Base-by-base conservation (phyloP, 169 alveolate genomes). In the Plasmodium yoelii region DNA sequence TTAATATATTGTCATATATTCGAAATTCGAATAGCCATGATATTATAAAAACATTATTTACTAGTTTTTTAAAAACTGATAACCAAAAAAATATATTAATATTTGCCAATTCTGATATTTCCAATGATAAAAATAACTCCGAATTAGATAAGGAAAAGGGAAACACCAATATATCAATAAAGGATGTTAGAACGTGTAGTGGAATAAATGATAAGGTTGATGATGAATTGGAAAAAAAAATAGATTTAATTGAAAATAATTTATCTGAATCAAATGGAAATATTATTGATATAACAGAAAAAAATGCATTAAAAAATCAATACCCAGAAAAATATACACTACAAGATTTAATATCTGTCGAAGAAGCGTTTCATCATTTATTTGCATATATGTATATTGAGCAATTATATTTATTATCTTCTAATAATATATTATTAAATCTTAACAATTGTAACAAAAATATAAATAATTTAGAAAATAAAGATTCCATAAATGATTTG, bases 371-470 rank as follows among this genome's bases (percentile, higher is more conserved):
- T 34, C 87, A 86, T 42, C 91, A 86, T 34, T 65, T 86, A 7
- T 86, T 86, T 55, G 69, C 91, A 56, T 86, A 69, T 72, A 86
- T 86, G 87, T 86, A 86, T 70, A 86, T 86, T 46, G 91, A 86
- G 46, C 87, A 86, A 26, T 56, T 86, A n/a, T 86, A 86, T 65
- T 69, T 86, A 19, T 73, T 86, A 18, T 68, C 67, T 44, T 72
- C 91, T 59, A 46, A 44, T 59, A 86, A 59, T 49, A 57, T 44
- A n/a, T 64, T 86, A 59, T 86, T 86, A 59, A 46, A 86, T 39
- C 34, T 69, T 59, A 7, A 73, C 12, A 86, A 70, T 86, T 47
- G 53, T 49, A 46, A 64, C 3, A 28, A 22, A 19, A 65, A 63
- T 13, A 1, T 26, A 51, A 13, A 64, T 6, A 34, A 34, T 5